A percentile compares a stretch with the other conserved stretches of the same genome.
These are phyloP conservation scores for Claviceps pusilla DNA, from an alignment of 2,329 filamentous ascomycete species.

Conservation along the genomic window DNA sequence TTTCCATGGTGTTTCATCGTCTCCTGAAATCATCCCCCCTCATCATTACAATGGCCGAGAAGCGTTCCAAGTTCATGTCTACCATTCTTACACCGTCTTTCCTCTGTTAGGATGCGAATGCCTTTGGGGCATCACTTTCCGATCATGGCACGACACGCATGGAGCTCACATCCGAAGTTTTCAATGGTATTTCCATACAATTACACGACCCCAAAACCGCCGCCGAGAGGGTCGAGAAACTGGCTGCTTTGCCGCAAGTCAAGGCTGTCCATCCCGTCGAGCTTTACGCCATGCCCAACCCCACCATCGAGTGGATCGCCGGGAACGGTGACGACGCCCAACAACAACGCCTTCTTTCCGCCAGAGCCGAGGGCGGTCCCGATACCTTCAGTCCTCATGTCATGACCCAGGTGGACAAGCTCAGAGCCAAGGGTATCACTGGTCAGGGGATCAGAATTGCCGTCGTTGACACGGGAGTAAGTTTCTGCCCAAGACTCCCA, in stretches of 20 bases:
- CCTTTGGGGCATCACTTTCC: slow-evolving; percentile 8
- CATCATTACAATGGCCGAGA: not conserved
- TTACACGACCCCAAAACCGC: slow-evolving; percentile 32
- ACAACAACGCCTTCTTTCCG: slow-evolving; percentile 2
- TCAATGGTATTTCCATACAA: slow-evolving; percentile 39
- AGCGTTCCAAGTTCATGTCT: not conserved
- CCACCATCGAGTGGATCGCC: slow-evolving; percentile 30
- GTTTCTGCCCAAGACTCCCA: slow-evolving; percentile 5
- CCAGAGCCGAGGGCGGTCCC: slow-evolving; percentile 8
- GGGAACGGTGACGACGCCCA: slow-evolving; percentile 12
- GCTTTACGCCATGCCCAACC: slow-evolving; percentile 28
- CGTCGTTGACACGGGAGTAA: slow-evolving; percentile 39
- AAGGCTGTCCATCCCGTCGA: slow-evolving; percentile 35
- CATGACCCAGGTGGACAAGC: slow-evolving; percentile 41
- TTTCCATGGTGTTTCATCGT: not conserved
- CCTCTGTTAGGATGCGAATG: slow-evolving; percentile 6
- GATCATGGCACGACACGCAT: slow-evolving; percentile 29
- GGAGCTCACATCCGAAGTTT: slow-evolving; percentile 34
- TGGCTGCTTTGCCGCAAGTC: slow-evolving; percentile 28
- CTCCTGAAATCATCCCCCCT: not conserved
- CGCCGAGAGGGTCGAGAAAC: slow-evolving; percentile 24
- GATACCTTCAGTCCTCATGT: slow-evolving; percentile 35
- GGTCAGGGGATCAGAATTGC: slow-evolving; percentile 39
- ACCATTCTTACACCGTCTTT: not conserved
- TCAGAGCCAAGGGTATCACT: slow-evolving; percentile 30